Conservation (phyloP, 2,329 filamentous ascomycete genomes). For the Fusarium domesticum region DNA sequence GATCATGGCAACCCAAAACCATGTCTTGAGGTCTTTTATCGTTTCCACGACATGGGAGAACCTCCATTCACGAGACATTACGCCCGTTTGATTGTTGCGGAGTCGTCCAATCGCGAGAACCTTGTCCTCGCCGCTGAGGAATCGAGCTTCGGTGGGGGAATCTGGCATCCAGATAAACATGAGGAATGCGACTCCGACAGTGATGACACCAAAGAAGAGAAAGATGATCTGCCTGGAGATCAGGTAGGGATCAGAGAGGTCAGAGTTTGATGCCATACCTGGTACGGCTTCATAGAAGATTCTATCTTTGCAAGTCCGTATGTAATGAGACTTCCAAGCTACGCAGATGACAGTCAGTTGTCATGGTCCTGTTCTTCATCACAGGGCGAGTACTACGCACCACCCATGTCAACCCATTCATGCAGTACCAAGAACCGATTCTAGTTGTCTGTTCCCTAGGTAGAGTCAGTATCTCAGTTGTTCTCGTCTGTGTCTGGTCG, state of each 20-base stretch:
- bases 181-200: constrained; percentile 44
- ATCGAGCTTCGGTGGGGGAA: constrained; percentile 49
- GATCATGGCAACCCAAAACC: constrained; percentile 55
- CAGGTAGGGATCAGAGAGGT: fast-evolving
- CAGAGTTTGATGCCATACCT: constrained; percentile 32
- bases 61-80: constrained; percentile 51
- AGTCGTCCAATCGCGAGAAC: constrained; percentile 53
- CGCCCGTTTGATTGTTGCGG: constrained; percentile 53
- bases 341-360: neutral
- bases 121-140: constrained; percentile 50
- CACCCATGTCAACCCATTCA: constrained; percentile 58
- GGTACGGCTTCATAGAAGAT: constrained; percentile 45
- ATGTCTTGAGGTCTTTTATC: constrained; percentile 56
- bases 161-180: constrained; percentile 50
- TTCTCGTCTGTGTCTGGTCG: neutral
- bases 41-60: constrained; percentile 53
- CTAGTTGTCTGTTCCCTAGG: constrained; percentile 53
- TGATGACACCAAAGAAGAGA: constrained; percentile 51
- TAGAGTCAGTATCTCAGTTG: constrained; percentile 5
- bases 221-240: constrained; percentile 44
- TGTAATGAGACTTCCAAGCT: constrained; percentile 53
- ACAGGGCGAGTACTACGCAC: constrained; percentile 23
- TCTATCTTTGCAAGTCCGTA: constrained; percentile 59
- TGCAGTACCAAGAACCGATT: constrained; percentile 58
- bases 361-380: neutral